These are phyloP conservation scores for Trypanosomatidae sp. DNA, from an alignment of 208 protist genomes.

Conservation along the genomic window DNA sequence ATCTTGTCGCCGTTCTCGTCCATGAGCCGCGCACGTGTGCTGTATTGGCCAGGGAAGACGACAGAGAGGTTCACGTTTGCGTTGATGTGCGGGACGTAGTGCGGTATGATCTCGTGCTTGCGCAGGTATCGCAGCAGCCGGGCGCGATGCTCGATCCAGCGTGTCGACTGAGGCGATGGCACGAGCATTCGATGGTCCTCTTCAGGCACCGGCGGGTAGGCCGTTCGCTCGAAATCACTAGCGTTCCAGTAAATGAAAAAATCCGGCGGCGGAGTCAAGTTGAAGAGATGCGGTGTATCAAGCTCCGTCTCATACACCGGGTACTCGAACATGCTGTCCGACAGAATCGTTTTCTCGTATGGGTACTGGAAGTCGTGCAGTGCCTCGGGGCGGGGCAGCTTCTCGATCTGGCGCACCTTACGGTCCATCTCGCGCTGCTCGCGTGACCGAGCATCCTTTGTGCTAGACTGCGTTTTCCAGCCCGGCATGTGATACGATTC, in stretches of 20 bases:
- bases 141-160: constrained; percentile 61
- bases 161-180: constrained; percentile 31
- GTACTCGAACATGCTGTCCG: constrained; percentile 91
- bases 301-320: constrained; percentile 90
- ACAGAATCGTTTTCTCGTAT: constrained; percentile 89
- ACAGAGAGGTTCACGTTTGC: constrained; percentile 87
- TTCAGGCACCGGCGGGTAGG: constrained; percentile 65
- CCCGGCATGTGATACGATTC: constrained; percentile 77
- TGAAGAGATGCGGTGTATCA: constrained; percentile 87
- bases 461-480: constrained; percentile 86
- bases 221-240: constrained; percentile 78
- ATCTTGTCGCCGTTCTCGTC: constrained; percentile 58
- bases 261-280: constrained; percentile 80
- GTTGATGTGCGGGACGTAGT: constrained; percentile 65
- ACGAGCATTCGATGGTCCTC: constrained; percentile 76
- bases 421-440: constrained; percentile 89
- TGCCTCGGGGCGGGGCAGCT: constrained; percentile 81
- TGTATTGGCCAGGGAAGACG: constrained; percentile 74
- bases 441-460: constrained; percentile 80
- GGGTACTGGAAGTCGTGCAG: constrained; percentile 91
- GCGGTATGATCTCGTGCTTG: constrained; percentile 83
- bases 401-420: constrained; percentile 88
- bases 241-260: constrained; percentile 92
- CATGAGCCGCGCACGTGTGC: constrained; percentile 44
- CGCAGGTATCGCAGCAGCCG: constrained; percentile 62